Conservation (phyloP, 306 rosid species). For the Quercus parvula region DNA sequence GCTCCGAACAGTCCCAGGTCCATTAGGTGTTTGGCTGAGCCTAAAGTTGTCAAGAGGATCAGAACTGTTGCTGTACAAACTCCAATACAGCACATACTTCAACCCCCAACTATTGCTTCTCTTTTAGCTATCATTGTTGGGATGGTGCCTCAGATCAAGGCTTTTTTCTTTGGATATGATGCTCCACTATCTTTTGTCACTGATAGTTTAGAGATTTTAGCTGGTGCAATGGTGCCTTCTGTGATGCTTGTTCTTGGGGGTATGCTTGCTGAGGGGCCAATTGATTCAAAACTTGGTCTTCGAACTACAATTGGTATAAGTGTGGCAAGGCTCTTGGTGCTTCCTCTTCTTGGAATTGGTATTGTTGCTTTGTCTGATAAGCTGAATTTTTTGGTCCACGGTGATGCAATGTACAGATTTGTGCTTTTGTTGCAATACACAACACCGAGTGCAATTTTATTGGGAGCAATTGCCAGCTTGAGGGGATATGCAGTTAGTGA, state of each 20-base stretch:
- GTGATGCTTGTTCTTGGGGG: constrained; percentile 92
- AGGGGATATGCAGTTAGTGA: constrained; percentile 90
- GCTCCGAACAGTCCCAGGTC: constrained; percentile 58
- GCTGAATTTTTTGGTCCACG: constrained; percentile 50
- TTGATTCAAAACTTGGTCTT: constrained; percentile 66
- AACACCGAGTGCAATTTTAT: constrained; percentile 78
- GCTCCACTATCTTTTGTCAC: constrained; percentile 71
- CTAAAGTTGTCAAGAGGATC: constrained; percentile 73
- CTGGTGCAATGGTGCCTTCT: constrained; percentile 76
- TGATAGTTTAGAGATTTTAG: constrained; percentile 71
- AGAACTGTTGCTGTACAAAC: constrained; percentile 80
- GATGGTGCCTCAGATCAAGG: constrained; percentile 62
- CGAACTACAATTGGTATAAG: constrained; percentile 65
- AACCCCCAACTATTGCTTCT: constrained; percentile 88
- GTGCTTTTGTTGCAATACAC: constrained; percentile 84
- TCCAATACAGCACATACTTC: constrained; percentile 75
- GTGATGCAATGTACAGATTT: constrained; percentile 64
- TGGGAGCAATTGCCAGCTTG: constrained; percentile 89
- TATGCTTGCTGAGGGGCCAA: constrained; percentile 93
- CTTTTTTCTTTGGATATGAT: constrained; percentile 58
- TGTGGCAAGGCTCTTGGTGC: constrained; percentile 78
- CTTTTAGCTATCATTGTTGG: constrained; percentile 81
- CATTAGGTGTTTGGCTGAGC: constrained; percentile 76
- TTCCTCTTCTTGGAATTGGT: constrained; percentile 78
- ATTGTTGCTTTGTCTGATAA: constrained; percentile 55